Evolutionary conservation across 768 basidiomycete genomes (phyloP).

Genomic region (Pleurotus sapidus): DNA sequence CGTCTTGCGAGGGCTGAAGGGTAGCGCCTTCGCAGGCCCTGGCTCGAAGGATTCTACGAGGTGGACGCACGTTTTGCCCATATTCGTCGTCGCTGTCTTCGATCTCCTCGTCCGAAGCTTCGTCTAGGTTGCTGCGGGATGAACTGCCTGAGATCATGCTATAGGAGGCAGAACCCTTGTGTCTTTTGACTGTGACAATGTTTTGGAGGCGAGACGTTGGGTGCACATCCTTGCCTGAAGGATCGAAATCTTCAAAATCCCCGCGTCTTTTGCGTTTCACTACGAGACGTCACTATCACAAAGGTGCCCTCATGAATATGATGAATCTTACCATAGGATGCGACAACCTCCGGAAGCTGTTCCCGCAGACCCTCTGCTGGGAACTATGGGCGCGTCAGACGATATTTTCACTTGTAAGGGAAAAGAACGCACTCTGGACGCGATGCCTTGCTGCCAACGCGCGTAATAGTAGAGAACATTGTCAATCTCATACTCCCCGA

Average conservation of each 20-base stretch:
- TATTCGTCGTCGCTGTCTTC: conserved; percentile 20
- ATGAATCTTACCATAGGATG: conserved; percentile 50
- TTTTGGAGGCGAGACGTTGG: conserved; percentile 52
- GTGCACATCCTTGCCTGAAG: conserved; percentile 55
- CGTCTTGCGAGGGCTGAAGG: conserved; percentile 69
- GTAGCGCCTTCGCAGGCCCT: conserved; percentile 34
- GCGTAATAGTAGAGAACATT: conserved; percentile 57
- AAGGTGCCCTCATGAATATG: not conserved
- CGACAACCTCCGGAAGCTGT: conserved; percentile 42
- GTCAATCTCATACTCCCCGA: conserved; percentile 51
- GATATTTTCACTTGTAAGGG: no score
- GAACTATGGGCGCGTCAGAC: conserved; percentile 32
- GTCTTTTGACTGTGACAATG: conserved; percentile 27
- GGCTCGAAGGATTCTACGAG: conserved; percentile 14
- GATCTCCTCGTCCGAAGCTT: conserved; percentile 33
- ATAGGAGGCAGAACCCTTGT: conserved; percentile 15
- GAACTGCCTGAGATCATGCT: conserved; percentile 19
- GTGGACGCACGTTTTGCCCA: not conserved
- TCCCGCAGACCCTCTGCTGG: conserved; percentile 33
- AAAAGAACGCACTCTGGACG: conserved; percentile 46
- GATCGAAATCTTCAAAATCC: conserved; percentile 53
- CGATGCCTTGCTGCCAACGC: conserved; percentile 52
- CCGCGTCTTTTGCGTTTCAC: conserved; percentile 41
- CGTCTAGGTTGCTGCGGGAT: conserved; percentile 33
- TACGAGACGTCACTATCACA: conserved; percentile 8